phyloP scores from a whole-genome alignment of 768 basidiomycete genomes.

The Boletellus sp. region DNA sequence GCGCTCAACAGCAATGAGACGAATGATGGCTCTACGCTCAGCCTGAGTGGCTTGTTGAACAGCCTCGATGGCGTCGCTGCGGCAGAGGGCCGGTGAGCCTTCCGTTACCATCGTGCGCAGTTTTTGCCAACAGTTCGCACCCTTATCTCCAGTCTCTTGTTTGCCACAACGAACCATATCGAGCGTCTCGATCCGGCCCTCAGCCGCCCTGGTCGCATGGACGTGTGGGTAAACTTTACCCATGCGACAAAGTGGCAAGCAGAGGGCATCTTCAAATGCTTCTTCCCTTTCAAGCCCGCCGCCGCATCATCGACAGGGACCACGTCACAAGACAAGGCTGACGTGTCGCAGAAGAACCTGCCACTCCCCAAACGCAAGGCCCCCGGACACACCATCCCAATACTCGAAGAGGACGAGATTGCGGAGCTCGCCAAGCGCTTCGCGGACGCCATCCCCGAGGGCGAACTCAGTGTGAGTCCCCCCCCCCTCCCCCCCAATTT shows the following conservation, averaged over 20 bases:
- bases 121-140: conserved; percentile 17
- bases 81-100: conserved; percentile 75
- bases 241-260: conserved; percentile 92
- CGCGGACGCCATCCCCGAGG: conserved; percentile 78
- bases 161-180: conserved; percentile 92
- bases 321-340: conserved; percentile 27
- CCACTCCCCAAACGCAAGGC: conserved; percentile 64
- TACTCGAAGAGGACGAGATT: conserved; percentile 74
- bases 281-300: conserved; percentile 68
- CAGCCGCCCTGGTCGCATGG: conserved; percentile 86
- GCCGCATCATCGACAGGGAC: conserved; percentile 8
- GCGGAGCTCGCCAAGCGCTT: conserved; percentile 76
- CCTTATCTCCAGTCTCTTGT: conserved; percentile 52
- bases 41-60: conserved; percentile 81
- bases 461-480: conserved; percentile 74
- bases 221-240: conserved; percentile 89
- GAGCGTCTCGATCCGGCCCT: conserved; percentile 89
- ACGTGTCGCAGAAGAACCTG: conserved; percentile 62
- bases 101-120: conserved; percentile 3
- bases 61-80: conserved; percentile 84
- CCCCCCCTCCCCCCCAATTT: no score
- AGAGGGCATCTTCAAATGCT: conserved; percentile 90
- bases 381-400: conserved; percentile 55
- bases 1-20: conserved; percentile 44
- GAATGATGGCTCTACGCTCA: conserved; percentile 77